Percentiles rank a stretch among this genome's conserved stretches.
Conservation (phyloP, 805 yeast genomes). For the Kuraishia floccosa region DNA sequence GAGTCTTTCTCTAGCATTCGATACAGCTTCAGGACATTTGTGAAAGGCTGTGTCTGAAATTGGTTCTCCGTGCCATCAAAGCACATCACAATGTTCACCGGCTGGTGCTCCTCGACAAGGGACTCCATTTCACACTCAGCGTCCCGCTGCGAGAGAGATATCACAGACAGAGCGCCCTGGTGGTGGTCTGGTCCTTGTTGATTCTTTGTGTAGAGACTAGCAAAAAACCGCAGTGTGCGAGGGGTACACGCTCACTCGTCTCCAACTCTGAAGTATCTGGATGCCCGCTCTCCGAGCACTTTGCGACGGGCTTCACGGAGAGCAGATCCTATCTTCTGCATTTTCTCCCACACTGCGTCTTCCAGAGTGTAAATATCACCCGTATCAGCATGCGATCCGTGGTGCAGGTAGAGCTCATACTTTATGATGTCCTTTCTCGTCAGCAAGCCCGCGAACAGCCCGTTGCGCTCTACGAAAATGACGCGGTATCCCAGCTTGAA, state of each 20-base stretch:
- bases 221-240: too few species aligned
- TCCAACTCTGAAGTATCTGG: not conserved
- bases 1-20: slow-evolving; percentile 35
- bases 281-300: not conserved
- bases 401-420: slow-evolving; percentile 33
- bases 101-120: not conserved
- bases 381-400: slow-evolving; percentile 10
- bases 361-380: slow-evolving; percentile 7
- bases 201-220: too few species aligned
- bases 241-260: too few species aligned
- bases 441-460: slow-evolving; percentile 58
- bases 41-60: slow-evolving; percentile 42
- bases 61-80: slow-evolving; percentile 54
- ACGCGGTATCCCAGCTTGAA: slow-evolving; percentile 71
- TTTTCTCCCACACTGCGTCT: slow-evolving; percentile 12
- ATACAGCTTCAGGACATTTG: slow-evolving; percentile 43
- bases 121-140: too few species aligned
- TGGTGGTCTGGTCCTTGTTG: too few species aligned
- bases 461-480: slow-evolving; percentile 53
- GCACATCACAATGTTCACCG: slow-evolving; percentile 35
- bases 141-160: too few species aligned
- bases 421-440: slow-evolving; percentile 77
- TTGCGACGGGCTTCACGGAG: not conserved
- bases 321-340: slow-evolving; percentile 3
- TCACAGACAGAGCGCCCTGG: too few species aligned